Percentiles rank a stretch among this genome's conserved stretches.
Conservation (phyloP, 1,284 basidiomycete species). For the Ceratobasidium sp. region DNA sequence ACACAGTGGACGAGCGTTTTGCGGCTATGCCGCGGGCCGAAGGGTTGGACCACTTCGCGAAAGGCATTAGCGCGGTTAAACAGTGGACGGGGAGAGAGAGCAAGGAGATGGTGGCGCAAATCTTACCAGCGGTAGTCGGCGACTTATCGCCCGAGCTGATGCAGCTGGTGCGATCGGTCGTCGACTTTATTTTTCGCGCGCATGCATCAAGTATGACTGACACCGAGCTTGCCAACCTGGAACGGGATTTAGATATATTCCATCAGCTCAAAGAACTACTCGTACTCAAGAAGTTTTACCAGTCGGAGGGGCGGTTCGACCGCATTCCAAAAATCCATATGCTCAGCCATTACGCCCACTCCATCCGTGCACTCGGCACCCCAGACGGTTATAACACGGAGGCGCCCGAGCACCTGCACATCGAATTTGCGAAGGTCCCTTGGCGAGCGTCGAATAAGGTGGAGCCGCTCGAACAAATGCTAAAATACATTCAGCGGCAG, state of each 20-base stretch:
- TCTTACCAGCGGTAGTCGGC: constrained; percentile 17
- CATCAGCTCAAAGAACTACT: constrained; percentile 4
- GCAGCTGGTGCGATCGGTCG: background rate
- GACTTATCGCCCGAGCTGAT: background rate
- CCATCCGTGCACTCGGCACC: constrained; percentile 32
- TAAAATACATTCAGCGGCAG: constrained; percentile 31
- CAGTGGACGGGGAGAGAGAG: constrained; percentile 51
- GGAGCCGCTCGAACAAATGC: constrained; percentile 36
- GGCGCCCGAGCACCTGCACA: constrained; percentile 41
- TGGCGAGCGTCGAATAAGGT: constrained; percentile 41
- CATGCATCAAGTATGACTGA: constrained; percentile 11
- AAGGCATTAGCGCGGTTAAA: background rate
- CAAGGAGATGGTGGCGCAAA: constrained; percentile 51
- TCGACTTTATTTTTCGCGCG: constrained; percentile 11
- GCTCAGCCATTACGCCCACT: constrained; percentile 35
- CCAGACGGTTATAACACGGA: constrained; percentile 42
- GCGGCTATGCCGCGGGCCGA: background rate
- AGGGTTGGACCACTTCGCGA: constrained; percentile 12
- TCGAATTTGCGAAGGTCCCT: constrained; percentile 39
- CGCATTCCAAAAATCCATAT: constrained; percentile 25
- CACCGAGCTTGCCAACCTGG: background rate
- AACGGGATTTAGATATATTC: background rate
- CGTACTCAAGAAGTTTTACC: background rate
- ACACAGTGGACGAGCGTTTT: background rate
- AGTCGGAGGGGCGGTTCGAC: background rate